Evolutionary conservation across 1,284 basidiomycete genomes (phyloP).

Genomic region (Tilletia indica): DNA sequence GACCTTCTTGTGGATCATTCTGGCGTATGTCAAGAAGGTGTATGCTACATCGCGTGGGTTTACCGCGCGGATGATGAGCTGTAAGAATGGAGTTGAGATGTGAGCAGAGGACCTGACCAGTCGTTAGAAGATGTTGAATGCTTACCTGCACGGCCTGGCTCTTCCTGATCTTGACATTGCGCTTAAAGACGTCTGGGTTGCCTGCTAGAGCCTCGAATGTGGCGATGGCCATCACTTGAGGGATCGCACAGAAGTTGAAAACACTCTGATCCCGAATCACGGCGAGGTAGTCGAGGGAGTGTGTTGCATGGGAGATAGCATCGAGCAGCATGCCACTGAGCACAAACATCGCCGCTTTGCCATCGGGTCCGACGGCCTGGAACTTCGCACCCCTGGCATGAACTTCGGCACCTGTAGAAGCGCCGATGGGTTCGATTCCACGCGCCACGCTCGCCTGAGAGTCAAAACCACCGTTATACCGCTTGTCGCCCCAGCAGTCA

Average conservation of each 20-base stretch:
- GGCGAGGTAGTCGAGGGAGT: slow-evolving; percentile 84
- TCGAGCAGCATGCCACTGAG: slow-evolving; percentile 82
- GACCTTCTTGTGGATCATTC: slow-evolving; percentile 78
- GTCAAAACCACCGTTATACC: slow-evolving; percentile 27
- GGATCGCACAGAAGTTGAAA: slow-evolving; percentile 96
- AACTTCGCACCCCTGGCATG: slow-evolving; percentile 48
- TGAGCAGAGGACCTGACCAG: not conserved
- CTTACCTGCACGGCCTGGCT: slow-evolving; percentile 76
- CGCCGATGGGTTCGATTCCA: slow-evolving; percentile 43
- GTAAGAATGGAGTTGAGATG: slow-evolving; percentile 7
- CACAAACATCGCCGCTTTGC: slow-evolving; percentile 43
- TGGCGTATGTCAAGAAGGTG: slow-evolving; percentile 80
- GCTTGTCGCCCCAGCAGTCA: slow-evolving; percentile 71
- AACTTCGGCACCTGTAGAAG: slow-evolving; percentile 31
- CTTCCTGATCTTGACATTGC: slow-evolving; percentile 94
- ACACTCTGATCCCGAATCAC: slow-evolving; percentile 85
- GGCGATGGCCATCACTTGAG: slow-evolving; percentile 93
- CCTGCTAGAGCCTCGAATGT: slow-evolving; percentile 88
- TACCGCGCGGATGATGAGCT: slow-evolving; percentile 85
- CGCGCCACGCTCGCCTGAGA: slow-evolving; percentile 43
- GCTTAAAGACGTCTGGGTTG: slow-evolving; percentile 84
- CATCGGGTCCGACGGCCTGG: slow-evolving; percentile 35
- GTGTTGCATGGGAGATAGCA: slow-evolving; percentile 78
- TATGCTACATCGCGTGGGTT: slow-evolving; percentile 89
- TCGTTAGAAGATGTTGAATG: slow-evolving; percentile 40